Base-by-base conservation (phyloP, 495 filamentous ascomycete genomes). In the Xylaria curta region DNA sequence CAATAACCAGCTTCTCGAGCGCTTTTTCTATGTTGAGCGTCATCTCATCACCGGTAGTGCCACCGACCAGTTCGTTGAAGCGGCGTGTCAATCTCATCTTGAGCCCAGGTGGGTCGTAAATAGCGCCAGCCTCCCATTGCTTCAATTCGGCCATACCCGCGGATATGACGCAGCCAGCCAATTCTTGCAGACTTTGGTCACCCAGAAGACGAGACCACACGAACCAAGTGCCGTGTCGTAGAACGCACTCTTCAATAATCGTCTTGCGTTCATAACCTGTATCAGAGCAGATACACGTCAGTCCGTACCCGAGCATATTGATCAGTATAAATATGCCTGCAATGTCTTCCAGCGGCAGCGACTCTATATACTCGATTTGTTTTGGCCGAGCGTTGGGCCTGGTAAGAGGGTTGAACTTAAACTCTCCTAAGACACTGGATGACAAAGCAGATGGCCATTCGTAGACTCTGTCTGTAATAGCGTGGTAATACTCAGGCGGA, bases 141-240 rank as follows among this genome's bases (percentile, higher is more conserved):
- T 26, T 60, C 17, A 69, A 36, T 40, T 69, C 67, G 7, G 21
- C 24, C 40, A 24, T 69, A 6, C 67, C 67, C 13, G 67, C 67
- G 5, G 38, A 49, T 26, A 47, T 46, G 3, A 69, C 49, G 42
- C 19, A 59, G 33, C 56, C 13, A 1, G 38, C 21, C 54, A 69
- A 21, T 28, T 69, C 54, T 19, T 4, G 17, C 54, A 68, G 44
- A 6, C 4, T 24, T 13, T 36, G 33, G 3, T 28, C 21, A 13
- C 36, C 36, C 4, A 10, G 17, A 40, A 59, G 38, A 17, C 36
- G 28, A 36, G 17, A 10, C 66, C 70, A 73, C 1, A 71, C 46
- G n/a, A 73, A 76, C 77, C 73, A 77, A 3, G 74, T 71, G n/a
- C 75, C 76, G 40, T 78, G 72, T 10, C 73, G 59, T 1, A 78